phyloP scores from a whole-genome alignment of 2,329 filamentous ascomycete species.

The Diplodia sapinea region DNA sequence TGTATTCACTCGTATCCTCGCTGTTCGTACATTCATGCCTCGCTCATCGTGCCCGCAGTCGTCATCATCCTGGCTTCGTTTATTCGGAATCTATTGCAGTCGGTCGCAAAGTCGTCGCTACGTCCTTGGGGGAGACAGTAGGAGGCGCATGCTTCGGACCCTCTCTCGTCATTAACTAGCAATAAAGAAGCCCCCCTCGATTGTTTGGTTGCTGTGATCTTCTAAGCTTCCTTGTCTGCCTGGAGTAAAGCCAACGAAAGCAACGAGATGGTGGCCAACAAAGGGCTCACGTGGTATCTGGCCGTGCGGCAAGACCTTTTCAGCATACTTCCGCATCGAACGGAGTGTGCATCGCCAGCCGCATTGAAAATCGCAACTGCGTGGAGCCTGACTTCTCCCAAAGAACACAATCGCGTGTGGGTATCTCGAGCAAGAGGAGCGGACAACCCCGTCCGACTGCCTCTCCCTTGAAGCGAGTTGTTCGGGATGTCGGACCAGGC shows the following conservation, averaged over 20 bases:
- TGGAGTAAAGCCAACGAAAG: conserved; percentile 3
- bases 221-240: background rate
- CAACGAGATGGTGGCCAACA: conserved; percentile 8
- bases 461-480: background rate
- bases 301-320: conserved; percentile 6
- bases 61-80: conserved; percentile 22
- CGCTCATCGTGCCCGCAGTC: background rate
- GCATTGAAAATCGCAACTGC: conserved; percentile 1
- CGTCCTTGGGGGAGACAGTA: background rate
- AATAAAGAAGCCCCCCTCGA: background rate
- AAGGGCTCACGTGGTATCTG: conserved; percentile 23
- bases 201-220: background rate
- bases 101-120: background rate
- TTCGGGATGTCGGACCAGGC: background rate
- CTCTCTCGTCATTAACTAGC: conserved; percentile 21
- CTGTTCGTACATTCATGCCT: conserved; percentile 8
- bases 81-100: conserved; percentile 25
- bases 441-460: background rate
- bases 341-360: conserved; percentile 1
- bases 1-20: conserved; percentile 2
- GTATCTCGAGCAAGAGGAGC: background rate
- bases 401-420: background rate
- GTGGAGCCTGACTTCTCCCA: background rate
- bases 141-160: conserved; percentile 1
- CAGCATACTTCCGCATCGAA: background rate